Evolutionary conservation across 176 grass and related monocot genomes (phyloP).

Genomic region (Oryza punctata): DNA sequence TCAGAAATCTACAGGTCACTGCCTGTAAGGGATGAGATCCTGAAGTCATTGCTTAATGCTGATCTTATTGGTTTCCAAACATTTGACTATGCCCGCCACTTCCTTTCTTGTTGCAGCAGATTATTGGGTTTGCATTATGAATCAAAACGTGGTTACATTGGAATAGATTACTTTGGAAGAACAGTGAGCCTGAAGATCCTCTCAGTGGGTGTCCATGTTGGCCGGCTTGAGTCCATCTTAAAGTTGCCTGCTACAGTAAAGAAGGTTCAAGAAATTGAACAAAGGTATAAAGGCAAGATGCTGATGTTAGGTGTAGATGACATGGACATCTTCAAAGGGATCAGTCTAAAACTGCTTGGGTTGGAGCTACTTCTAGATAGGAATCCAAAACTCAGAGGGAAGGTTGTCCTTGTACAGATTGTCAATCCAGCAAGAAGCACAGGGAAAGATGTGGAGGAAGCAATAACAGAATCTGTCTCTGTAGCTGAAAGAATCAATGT

Average conservation of each 20-base stretch:
- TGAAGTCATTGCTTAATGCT: slow-evolving; percentile 84
- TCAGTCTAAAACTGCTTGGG: slow-evolving; percentile 80
- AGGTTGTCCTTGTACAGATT: slow-evolving; percentile 80
- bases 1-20: slow-evolving; percentile 91
- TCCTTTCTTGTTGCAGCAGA: slow-evolving; percentile 91
- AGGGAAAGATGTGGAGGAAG: slow-evolving; percentile 76
- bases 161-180: slow-evolving; percentile 85
- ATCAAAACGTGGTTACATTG: slow-evolving; percentile 92
- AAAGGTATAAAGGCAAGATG: slow-evolving; percentile 66
- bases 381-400: slow-evolving; percentile 63
- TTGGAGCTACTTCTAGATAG: slow-evolving; percentile 77
- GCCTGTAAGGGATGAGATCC: slow-evolving; percentile 91
- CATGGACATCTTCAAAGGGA: slow-evolving; percentile 93
- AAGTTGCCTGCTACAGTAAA: slow-evolving; percentile 59
- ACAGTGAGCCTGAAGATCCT: slow-evolving; percentile 88
- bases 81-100: slow-evolving; percentile 93
- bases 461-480: slow-evolving; percentile 64
- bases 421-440: slow-evolving; percentile 79
- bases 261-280: slow-evolving; percentile 78
- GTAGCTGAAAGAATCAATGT: slow-evolving; percentile 71
- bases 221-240: slow-evolving; percentile 67
- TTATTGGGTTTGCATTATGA: slow-evolving; percentile 82
- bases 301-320: slow-evolving; percentile 85
- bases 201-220: slow-evolving; percentile 80
- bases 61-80: slow-evolving; percentile 99